These are phyloP conservation scores for Monilinia vaccinii-corymbosi DNA, from an alignment of 2,329 filamentous ascomycete genomes.

Conservation along the genomic window DNA sequence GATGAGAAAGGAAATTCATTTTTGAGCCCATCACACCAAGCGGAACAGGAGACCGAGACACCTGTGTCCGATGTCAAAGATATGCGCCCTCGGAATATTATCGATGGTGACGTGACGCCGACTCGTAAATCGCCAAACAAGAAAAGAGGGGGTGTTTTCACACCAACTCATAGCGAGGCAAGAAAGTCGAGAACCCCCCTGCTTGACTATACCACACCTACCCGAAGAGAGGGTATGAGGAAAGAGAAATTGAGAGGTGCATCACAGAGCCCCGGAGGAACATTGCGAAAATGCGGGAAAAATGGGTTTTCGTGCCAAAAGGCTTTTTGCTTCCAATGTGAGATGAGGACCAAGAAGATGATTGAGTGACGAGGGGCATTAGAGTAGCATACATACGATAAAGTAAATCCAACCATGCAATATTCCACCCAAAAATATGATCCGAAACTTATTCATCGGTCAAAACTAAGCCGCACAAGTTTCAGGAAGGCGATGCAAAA, in stretches of 20 bases:
- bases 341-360: not conserved
- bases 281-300: slow-evolving; percentile 43
- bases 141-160: not conserved
- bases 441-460: not conserved
- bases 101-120: not conserved
- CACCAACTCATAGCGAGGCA: not conserved
- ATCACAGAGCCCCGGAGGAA: slow-evolving; percentile 32
- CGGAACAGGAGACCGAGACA: not conserved
- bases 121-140: not conserved
- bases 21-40: not conserved
- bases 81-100: not conserved
- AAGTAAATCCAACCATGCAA: not conserved
- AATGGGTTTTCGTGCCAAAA: slow-evolving; percentile 46
- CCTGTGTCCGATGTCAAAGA: not conserved
- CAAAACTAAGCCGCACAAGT: not conserved
- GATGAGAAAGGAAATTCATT: slow-evolving; percentile 3
- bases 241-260: slow-evolving; percentile 9
- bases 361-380: not conserved
- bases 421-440: not conserved
- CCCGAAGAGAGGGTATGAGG: slow-evolving; percentile 5
- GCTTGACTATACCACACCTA: slow-evolving; percentile 20
- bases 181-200: slow-evolving; percentile 17
- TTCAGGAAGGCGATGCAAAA: not conserved
- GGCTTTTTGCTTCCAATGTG: slow-evolving; percentile 52
- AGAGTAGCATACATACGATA: not conserved